phyloP scores from a whole-genome alignment of 2,329 filamentous ascomycete genomes.

The Aphanoascus verrucosus region DNA sequence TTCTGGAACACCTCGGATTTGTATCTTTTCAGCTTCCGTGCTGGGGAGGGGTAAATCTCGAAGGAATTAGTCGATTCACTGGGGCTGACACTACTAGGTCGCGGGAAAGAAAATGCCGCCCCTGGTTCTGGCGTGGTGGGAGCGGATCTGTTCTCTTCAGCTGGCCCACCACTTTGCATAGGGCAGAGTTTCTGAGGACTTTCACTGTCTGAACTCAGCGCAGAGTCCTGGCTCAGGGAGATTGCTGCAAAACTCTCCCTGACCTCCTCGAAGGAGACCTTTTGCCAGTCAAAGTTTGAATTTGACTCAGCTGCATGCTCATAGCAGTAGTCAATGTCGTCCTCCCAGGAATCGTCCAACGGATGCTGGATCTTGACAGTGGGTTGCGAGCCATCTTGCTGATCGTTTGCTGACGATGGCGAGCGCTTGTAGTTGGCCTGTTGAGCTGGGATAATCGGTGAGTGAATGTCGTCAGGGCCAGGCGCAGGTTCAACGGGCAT shows the following conservation, averaged over 20 bases:
- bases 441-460: constrained; percentile 7
- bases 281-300: constrained; percentile 50
- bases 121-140: constrained; percentile 6
- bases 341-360: constrained; percentile 45
- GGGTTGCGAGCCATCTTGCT: not conserved
- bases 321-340: constrained; percentile 53
- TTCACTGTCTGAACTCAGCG: not conserved
- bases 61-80: not conserved
- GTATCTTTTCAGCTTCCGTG: constrained; percentile 22
- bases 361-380: constrained; percentile 24
- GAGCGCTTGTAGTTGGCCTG: not conserved
- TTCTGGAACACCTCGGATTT: constrained; percentile 25
- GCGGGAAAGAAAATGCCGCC: constrained; percentile 6
- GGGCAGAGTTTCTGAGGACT: not conserved
- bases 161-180: not conserved
- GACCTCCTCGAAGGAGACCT: constrained; percentile 25
- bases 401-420: not conserved
- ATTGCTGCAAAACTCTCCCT: constrained; percentile 16
- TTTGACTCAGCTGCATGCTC: constrained; percentile 51
- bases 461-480: constrained; percentile 7
- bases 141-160: not conserved
- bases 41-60: constrained; percentile 17
- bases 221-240: not conserved
- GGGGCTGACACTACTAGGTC: constrained; percentile 11
- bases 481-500: not conserved